phyloP scores from a whole-genome alignment of 805 yeast genomes.

The Hanseniaspora pseudoguilliermondii region DNA sequence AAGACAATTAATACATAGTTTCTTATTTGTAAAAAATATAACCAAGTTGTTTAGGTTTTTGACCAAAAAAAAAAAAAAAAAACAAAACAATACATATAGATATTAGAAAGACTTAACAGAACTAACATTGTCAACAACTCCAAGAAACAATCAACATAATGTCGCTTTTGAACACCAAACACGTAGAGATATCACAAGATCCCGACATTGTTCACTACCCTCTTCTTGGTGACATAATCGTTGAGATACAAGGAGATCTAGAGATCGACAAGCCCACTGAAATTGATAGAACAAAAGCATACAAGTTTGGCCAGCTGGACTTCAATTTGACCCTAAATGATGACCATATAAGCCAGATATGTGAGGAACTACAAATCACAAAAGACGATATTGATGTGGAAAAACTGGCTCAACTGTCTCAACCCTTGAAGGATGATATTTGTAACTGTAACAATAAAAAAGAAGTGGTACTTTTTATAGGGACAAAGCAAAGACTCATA shows the following conservation, averaged over 20 bases:
- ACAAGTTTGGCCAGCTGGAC: conserved; percentile 26
- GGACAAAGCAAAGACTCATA: conserved; percentile 55
- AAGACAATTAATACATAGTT: no score
- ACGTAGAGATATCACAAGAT: conserved; percentile 20
- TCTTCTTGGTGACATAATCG: conserved; percentile 43
- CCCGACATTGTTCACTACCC: conserved; percentile 21
- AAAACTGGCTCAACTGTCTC: conserved; percentile 21
- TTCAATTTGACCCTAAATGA: conserved; percentile 35
- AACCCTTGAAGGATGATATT: conserved; percentile 16
- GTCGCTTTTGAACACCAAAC: conserved; percentile 18
- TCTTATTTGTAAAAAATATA: no score
- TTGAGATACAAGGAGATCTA: conserved; percentile 67
- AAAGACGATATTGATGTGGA: conserved; percentile 18
- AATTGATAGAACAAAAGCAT: conserved; percentile 25
- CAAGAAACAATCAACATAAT: neutral
- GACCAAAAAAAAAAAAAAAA: neutral
- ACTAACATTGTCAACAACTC: no score
- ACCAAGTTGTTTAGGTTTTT: no score
- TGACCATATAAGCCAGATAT: conserved; percentile 14
- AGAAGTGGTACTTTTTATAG: conserved; percentile 48
- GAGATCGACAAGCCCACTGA: conserved; percentile 34
- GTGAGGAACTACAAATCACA: conserved; percentile 15
- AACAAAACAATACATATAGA: neutral
- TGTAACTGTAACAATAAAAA: conserved; percentile 14
- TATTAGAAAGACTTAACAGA: no score